phyloP scores from a whole-genome alignment of 148 eudicot species.

The Bassia scoparia region DNA sequence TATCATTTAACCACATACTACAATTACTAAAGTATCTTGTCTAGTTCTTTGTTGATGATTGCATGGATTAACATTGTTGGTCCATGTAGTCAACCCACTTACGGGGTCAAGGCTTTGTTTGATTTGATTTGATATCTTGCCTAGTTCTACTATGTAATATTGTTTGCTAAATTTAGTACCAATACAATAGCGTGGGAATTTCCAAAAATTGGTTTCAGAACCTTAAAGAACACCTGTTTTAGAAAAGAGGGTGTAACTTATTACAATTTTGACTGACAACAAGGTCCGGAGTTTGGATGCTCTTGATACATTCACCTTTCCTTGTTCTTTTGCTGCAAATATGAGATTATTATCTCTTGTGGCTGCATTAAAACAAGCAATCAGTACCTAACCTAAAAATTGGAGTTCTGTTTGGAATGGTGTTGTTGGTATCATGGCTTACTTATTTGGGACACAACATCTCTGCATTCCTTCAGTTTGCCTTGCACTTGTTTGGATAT shows the following conservation, averaged over 20 bases:
- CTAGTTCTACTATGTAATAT: too few species aligned
- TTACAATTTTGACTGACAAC: not conserved
- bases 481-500: not conserved
- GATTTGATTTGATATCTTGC: too few species aligned
- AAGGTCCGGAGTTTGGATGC: not conserved
- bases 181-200: too few species aligned
- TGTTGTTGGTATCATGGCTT: conserved; percentile 72
- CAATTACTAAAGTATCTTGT: too few species aligned
- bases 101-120: too few species aligned
- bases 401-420: conserved; percentile 59
- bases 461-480: not conserved
- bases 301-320: not conserved
- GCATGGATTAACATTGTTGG: too few species aligned
- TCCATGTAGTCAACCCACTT: too few species aligned
- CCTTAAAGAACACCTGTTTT: too few species aligned
- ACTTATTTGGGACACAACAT: not conserved
- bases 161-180: too few species aligned
- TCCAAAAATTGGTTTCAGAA: too few species aligned
- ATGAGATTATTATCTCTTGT: not conserved
- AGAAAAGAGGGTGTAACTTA: not conserved
- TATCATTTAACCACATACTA: too few species aligned
- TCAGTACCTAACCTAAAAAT: not conserved
- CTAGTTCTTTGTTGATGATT: too few species aligned
- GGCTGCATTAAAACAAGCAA: not conserved
- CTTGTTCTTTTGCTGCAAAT: not conserved